phyloP scores from a whole-genome alignment of 2,329 filamentous ascomycete genomes.

The Alternaria novae-zelandiae region DNA sequence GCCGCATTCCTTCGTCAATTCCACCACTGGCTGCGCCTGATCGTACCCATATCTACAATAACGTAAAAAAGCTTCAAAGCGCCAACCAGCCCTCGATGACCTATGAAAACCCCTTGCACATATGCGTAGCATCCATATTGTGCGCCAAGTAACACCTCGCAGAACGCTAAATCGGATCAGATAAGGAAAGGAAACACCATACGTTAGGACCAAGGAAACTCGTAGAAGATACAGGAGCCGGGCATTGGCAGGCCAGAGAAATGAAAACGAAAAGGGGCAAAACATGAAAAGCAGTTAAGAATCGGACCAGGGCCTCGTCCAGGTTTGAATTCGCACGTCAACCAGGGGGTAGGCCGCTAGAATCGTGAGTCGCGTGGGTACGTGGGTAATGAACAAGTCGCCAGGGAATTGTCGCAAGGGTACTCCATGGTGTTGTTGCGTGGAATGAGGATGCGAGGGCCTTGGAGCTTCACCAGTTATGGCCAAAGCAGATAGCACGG shows the following conservation, averaged over 20 bases:
- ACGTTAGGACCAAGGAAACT: not conserved
- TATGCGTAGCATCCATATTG: constrained; percentile 2
- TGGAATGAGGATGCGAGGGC: not conserved
- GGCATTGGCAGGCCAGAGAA: not conserved
- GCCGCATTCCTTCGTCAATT: not conserved
- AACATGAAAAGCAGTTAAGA: not conserved
- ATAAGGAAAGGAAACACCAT: not conserved
- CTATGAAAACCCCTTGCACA: constrained; percentile 1
- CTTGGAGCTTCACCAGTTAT: not conserved
- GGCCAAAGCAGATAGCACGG: not conserved
- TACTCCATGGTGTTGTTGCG: not conserved
- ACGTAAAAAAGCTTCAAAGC: not conserved
- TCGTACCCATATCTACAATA: not conserved
- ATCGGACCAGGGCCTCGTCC: not conserved
- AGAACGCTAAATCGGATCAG: constrained; percentile 2
- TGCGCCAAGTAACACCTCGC: constrained; percentile 12
- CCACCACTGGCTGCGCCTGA: not conserved
- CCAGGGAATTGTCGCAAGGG: constrained; percentile 2
- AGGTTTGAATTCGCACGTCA: not conserved
- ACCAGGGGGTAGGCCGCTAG: not conserved
- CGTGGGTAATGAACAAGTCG: not conserved
- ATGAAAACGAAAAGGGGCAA: not conserved
- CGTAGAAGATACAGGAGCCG: constrained; percentile 2
- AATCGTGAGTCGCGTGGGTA: not conserved
- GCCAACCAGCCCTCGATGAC: not conserved